A percentile compares a stretch with the other conserved stretches of the same genome.
Conservation (phyloP, 2,329 filamentous ascomycete genomes). For the Colletotrichum phormii region DNA sequence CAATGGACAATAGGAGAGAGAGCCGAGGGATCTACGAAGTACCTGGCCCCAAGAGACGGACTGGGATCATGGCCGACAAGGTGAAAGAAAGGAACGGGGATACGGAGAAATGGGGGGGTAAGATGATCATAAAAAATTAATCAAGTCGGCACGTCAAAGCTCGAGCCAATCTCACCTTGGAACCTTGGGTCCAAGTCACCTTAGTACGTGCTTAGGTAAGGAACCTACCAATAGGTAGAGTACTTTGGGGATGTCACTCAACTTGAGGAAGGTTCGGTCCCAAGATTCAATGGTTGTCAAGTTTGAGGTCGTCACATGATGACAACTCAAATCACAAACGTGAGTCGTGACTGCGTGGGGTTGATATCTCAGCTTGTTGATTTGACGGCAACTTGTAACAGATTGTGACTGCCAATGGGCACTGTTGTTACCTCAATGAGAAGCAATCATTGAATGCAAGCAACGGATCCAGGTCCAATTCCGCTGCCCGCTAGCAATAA, state of each 20-base stretch:
- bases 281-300: background rate
- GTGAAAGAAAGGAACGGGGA: background rate
- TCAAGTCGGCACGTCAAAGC: constrained; percentile 12
- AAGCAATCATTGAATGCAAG: background rate
- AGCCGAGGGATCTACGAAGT: background rate
- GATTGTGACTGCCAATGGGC: background rate
- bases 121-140: background rate
- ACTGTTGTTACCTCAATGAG: background rate
- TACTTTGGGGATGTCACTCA: background rate
- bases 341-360: background rate
- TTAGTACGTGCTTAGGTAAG: background rate
- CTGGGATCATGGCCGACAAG: background rate
- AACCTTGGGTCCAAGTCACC: background rate
- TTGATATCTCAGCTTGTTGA: background rate
- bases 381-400: background rate
- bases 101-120: background rate
- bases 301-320: background rate
- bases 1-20: constrained; percentile 16
- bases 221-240: background rate
- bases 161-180: constrained; percentile 8
- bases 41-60: background rate
- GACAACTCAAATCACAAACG: background rate
- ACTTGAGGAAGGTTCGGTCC: background rate
- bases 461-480: background rate
- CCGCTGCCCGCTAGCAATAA: background rate